phyloP scores from a whole-genome alignment of 2,329 filamentous ascomycete species.

The Fusarium paranaense region DNA sequence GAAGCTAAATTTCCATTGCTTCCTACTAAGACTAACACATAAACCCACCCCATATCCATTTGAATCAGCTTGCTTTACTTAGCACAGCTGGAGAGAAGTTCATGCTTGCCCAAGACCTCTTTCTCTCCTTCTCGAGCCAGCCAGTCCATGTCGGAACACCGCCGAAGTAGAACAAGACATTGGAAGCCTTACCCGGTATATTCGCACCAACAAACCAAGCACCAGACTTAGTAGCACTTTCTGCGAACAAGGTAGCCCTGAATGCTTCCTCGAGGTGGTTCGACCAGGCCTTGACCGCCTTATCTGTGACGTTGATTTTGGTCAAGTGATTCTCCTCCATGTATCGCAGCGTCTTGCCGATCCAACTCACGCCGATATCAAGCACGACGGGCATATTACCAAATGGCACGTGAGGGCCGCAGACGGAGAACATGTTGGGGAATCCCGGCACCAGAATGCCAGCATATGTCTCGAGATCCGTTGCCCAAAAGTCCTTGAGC shows the following conservation, averaged over 20 bases:
- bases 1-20: no score
- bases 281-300: slow-evolving; percentile 11
- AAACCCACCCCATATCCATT: no score
- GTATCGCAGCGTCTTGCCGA: slow-evolving; percentile 6
- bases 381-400: slow-evolving; percentile 22
- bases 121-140: slow-evolving; percentile 14
- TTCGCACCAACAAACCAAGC: slow-evolving; percentile 29
- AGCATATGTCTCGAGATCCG: slow-evolving; percentile 13
- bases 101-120: slow-evolving; percentile 13
- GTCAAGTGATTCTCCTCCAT: not conserved
- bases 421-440: slow-evolving; percentile 28
- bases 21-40: no score
- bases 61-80: not conserved
- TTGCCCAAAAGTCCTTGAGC: slow-evolving; percentile 9
- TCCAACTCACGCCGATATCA: slow-evolving; percentile 13
- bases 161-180: slow-evolving; percentile 22
- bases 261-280: not conserved
- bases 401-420: slow-evolving; percentile 22
- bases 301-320: slow-evolving; percentile 6
- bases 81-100: not conserved
- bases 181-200: slow-evolving; percentile 11
- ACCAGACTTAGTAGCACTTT: slow-evolving; percentile 12
- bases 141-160: slow-evolving; percentile 12
- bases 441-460: slow-evolving; percentile 17
- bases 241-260: not conserved